Conservation (phyloP, 331 rosid genomes). For the Malus hybrid region DNA sequence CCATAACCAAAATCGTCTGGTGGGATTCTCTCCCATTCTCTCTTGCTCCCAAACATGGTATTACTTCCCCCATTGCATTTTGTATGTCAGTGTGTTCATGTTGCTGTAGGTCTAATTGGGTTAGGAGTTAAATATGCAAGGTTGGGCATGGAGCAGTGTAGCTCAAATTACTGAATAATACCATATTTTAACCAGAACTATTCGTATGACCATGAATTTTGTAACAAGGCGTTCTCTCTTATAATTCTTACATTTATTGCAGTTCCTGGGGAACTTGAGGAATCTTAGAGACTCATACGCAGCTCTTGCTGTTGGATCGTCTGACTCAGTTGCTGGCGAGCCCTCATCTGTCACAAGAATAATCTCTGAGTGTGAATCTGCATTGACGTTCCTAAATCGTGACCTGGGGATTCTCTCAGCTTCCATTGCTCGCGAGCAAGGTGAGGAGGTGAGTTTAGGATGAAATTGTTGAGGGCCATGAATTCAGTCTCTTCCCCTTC, state of each 20-base stretch:
- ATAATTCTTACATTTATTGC: conserved; percentile 14
- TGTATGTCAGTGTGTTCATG: not conserved
- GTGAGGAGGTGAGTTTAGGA: conserved; percentile 39
- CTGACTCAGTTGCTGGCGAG: conserved; percentile 70
- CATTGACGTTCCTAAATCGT: conserved; percentile 69
- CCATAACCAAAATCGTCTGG: not conserved
- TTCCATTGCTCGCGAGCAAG: conserved; percentile 84
- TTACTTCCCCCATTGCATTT: not conserved
- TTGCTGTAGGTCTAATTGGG: not conserved
- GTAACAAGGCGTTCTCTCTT: not conserved
- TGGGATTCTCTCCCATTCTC: not conserved
- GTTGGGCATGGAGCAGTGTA: not conserved
- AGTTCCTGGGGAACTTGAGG: conserved; percentile 85
- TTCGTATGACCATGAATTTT: not conserved
- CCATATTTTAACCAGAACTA: not conserved
- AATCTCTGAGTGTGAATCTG: conserved; percentile 86
- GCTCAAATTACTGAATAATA: too few relatives aligned
- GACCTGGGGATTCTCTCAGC: conserved; percentile 93
- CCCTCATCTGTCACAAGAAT: conserved; percentile 83
- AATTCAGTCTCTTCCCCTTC: not conserved
- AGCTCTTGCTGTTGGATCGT: conserved; percentile 83
- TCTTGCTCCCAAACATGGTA: not conserved
- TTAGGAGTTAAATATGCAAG: not conserved
- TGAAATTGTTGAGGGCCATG: conserved; percentile 3
- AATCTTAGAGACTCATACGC: conserved; percentile 92